A percentile compares a stretch with the other conserved stretches of the same genome.
Conservation (phyloP, 176 grass and related monocot species). For the Triticum monococcum region DNA sequence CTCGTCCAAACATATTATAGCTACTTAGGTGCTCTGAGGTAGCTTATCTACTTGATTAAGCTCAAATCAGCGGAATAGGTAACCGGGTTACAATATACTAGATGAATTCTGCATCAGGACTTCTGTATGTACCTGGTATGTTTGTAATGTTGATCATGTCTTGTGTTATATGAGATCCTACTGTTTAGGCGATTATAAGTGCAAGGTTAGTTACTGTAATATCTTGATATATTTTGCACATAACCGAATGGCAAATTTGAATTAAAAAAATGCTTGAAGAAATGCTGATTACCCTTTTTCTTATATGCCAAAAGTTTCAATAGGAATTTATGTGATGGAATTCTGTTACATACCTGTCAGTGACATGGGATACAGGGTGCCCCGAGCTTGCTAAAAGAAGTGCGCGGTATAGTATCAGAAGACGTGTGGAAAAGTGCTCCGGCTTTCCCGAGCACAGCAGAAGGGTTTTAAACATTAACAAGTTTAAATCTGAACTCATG, state of each 20-base stretch:
- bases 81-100: neutral
- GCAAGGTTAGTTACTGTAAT: neutral
- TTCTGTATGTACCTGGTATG: neutral
- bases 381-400: neutral
- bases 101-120: neutral
- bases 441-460: neutral
- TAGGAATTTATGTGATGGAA: neutral
- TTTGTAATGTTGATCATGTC: neutral
- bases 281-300: neutral
- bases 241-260: neutral
- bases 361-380: no score
- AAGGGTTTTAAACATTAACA: neutral
- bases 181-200: neutral
- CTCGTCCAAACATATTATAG: neutral
- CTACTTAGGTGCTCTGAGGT: neutral
- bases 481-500: conserved; percentile 9
- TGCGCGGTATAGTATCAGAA: no score
- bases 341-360: neutral
- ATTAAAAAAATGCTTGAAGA: neutral
- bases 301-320: neutral
- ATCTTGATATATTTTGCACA: neutral
- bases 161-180: neutral
- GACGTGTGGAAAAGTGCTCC: no score
- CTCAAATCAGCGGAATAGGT: neutral
- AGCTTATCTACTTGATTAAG: neutral